A percentile compares a stretch with the other conserved stretches of the same genome.
Conservation (phyloP, 306 rosid species). For the Prunus dulcis region DNA sequence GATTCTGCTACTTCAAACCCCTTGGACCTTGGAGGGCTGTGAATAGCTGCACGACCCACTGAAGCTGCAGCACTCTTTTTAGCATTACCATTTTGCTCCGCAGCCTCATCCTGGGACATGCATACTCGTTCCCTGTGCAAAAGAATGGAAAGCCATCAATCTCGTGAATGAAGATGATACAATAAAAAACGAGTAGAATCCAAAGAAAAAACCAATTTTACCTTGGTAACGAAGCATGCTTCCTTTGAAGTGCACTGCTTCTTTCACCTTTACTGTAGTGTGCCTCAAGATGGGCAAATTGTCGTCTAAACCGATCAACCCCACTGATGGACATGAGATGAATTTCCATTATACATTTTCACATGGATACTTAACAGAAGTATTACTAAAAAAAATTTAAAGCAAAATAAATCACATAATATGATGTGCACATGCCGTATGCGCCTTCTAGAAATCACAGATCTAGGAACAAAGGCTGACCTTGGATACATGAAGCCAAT, state of each 20-base stretch:
- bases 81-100: conserved; percentile 21
- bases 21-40: conserved; percentile 39
- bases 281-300: conserved; percentile 62
- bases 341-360: background rate
- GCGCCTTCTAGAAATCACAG: background rate
- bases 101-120: conserved; percentile 29
- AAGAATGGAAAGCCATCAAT: conserved; percentile 9
- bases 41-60: conserved; percentile 35
- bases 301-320: conserved; percentile 54
- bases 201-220: conserved; percentile 6
- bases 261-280: conserved; percentile 35
- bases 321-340: conserved; percentile 37
- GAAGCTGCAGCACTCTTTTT: conserved; percentile 32
- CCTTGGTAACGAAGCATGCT: conserved; percentile 68
- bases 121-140: conserved; percentile 48
- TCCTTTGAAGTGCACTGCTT: conserved; percentile 44
- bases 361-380: background rate
- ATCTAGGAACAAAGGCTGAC: conserved; percentile 26
- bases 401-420: no score
- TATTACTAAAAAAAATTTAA: no score
- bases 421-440: no score
- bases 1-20: conserved; percentile 17
- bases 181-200: background rate
- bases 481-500: conserved; percentile 65
- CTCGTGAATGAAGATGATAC: background rate